Evolutionary conservation across 202 grass and related monocot species (phyloP).

Genomic region (Zizania palustris): DNA sequence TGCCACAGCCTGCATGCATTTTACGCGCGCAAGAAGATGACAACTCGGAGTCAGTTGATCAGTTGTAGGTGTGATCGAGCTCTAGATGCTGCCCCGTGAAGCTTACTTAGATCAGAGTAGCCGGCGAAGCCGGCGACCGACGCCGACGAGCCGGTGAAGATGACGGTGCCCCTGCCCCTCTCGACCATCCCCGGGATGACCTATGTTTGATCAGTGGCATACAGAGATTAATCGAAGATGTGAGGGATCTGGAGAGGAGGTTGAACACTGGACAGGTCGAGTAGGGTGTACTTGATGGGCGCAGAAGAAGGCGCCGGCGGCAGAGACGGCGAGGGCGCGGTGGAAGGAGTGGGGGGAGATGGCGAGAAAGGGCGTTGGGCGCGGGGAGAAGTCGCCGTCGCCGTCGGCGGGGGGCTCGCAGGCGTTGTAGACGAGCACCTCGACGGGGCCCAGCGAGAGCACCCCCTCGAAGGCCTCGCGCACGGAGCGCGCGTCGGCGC

Average conservation of each 20-base stretch:
- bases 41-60: background rate
- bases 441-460: conserved; percentile 81
- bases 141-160: conserved; percentile 83
- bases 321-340: conserved; percentile 58
- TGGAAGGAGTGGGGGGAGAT: conserved; percentile 63
- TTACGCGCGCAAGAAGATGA: background rate
- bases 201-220: conserved; percentile 25
- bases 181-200: conserved; percentile 90
- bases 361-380: conserved; percentile 59
- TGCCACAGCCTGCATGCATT: conserved; percentile 64
- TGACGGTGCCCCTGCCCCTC: conserved; percentile 80
- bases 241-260: background rate
- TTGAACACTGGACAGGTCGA: background rate
- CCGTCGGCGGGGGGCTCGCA: conserved; percentile 36
- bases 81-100: no score
- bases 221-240: background rate
- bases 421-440: conserved; percentile 92
- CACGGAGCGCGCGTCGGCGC: conserved; percentile 76
- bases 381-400: background rate
- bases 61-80: background rate
- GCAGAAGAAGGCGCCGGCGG: conserved; percentile 88
- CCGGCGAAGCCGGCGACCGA: conserved; percentile 67
- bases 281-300: conserved; percentile 60
- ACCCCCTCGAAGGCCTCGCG: conserved; percentile 93
- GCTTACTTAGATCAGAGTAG: conserved; percentile 68